Conservation (phyloP, 2,329 filamentous ascomycete genomes). For the Ophiostoma sp. region DNA sequence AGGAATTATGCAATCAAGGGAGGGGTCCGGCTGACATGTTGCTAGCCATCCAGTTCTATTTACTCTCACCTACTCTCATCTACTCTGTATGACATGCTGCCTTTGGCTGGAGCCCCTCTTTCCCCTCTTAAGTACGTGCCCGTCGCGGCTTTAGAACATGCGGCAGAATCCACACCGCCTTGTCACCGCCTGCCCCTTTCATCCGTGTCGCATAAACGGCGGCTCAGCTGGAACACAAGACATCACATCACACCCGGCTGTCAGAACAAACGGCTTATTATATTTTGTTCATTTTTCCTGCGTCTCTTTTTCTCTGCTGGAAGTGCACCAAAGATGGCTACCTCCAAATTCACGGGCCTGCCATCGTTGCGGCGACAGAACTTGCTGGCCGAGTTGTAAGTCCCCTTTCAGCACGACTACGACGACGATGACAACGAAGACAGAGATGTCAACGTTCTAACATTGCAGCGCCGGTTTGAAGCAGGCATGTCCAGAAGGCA, state of each 20-base stretch:
- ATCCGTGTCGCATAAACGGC: constrained; percentile 15
- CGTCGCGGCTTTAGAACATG: neutral
- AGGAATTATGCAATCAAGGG: neutral
- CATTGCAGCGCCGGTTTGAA: constrained; percentile 69
- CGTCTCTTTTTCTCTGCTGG: neutral
- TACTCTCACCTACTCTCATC: no score
- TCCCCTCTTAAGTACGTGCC: neutral
- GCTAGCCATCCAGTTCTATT: no score
- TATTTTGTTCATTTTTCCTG: neutral
- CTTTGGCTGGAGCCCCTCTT: neutral
- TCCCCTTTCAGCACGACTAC: neutral
- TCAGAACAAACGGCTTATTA: neutral
- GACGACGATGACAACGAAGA: neutral
- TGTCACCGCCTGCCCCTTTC: constrained; percentile 21
- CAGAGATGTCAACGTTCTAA: no score
- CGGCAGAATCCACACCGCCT: constrained; percentile 18
- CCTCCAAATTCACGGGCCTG: constrained; percentile 42
- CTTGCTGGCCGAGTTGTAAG: constrained; percentile 76
- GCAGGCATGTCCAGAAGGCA: constrained; percentile 74
- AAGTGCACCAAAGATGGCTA: constrained; percentile 37
- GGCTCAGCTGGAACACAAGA: constrained; percentile 14
- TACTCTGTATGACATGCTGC: neutral
- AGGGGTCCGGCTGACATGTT: no score
- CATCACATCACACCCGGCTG: neutral
- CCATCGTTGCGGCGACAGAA: constrained; percentile 66